Base-by-base conservation (phyloP, 805 yeast species). In the Myxozyma vanderwaltii region DNA sequence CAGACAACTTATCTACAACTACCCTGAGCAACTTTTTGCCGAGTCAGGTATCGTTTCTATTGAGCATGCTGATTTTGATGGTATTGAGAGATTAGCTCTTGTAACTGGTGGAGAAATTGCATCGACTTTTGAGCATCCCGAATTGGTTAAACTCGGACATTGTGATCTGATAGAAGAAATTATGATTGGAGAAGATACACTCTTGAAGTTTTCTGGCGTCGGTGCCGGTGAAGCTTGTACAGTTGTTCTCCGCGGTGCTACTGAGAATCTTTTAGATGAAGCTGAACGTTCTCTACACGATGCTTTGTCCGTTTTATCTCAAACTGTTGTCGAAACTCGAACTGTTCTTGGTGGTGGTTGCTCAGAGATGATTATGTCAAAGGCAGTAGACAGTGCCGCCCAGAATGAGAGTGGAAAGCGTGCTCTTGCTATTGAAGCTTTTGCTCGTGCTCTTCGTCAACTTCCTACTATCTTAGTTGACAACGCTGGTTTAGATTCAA, bases 31-130 rank as follows among this genome's bases (percentile, higher is more conserved):
- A 75, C 80, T 94, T 67, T 89, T 94, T 70, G 82, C 96, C 4
- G 99, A 92, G 67, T 76, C 90, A 44, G 84, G 85, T 55, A 88
- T 94, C 69, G 91, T 89, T 74, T 85, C 97, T 23, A 90, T 94
- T 64, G 99, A 94, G 75, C 99, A 94, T 72, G 98, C 99, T 15
- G 99, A 94, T 75, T 94, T 94, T 69, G 98, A 89, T 70, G 99
- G 98, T 70, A 89, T 94, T 56, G 99, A 94, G 78, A 85, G 98
- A 72, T 82, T 94, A 67, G 96, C 99, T 1, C 79, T 92, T 41
- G 99, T 91, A 33, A 91, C 98, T 12, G 99, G 99, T 53, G 99
- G 97, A 71, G 98, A 94, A 79, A 97, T 94, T 54, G 96, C 86
- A 1, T 91, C 98, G 6, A 92, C 98, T 1, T 94, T 94, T 72